Conservation (phyloP, 2,329 filamentous ascomycete species). For the Ophioceras dolichostomum region DNA sequence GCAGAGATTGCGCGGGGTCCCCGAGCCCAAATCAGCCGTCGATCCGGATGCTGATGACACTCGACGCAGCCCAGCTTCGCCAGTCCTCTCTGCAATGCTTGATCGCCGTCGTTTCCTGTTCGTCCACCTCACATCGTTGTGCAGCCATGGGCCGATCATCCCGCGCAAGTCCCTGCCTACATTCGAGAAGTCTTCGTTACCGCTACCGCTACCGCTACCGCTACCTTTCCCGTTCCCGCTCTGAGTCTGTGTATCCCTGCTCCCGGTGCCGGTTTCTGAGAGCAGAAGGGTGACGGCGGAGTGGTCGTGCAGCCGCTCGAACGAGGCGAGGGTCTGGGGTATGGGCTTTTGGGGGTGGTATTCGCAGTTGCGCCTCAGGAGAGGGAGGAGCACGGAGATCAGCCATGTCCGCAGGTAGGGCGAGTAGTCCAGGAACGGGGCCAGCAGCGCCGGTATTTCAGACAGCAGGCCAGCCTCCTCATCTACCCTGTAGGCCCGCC, state of each 20-base stretch:
- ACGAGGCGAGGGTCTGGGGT: constrained; percentile 44
- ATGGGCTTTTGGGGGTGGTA: constrained; percentile 47
- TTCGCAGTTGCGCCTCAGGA: constrained; percentile 56
- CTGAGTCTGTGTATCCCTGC: constrained; percentile 16
- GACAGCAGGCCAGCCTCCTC: constrained; percentile 58
- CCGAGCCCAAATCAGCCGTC: too few relatives aligned
- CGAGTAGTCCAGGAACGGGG: constrained; percentile 53
- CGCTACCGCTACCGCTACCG: too few relatives aligned
- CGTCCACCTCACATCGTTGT: constrained; percentile 49
- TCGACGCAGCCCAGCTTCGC: too few relatives aligned
- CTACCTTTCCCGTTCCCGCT: too few relatives aligned
- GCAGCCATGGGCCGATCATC: constrained; percentile 62
- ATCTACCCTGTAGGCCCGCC: constrained; percentile 57
- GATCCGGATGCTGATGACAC: background rate
- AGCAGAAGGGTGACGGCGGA: constrained; percentile 50
- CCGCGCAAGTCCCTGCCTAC: constrained; percentile 55
- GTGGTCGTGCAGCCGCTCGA: constrained; percentile 47
- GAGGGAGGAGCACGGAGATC: constrained; percentile 54
- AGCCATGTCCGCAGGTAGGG: constrained; percentile 55
- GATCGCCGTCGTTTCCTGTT: constrained; percentile 10
- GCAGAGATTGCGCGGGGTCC: too few relatives aligned
- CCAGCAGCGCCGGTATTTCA: constrained; percentile 54
- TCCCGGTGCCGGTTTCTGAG: constrained; percentile 37
- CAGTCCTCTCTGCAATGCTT: constrained; percentile 8
- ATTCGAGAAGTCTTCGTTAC: constrained; percentile 18